phyloP scores from a whole-genome alignment of 176 grass and related monocot species.

The Poa pratensis region DNA sequence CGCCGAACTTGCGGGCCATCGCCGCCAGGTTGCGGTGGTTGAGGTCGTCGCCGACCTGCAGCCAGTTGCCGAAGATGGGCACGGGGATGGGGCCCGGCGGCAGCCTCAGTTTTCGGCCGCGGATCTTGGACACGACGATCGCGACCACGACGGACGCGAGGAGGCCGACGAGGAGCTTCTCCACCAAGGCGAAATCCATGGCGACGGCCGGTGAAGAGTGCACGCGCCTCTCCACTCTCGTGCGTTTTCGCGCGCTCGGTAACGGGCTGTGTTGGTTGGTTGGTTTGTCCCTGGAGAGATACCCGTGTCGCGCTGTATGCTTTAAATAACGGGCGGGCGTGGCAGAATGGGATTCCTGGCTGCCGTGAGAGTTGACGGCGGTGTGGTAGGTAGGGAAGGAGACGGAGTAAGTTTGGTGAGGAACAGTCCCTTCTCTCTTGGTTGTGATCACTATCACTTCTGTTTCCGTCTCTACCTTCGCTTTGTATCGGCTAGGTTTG shows the following conservation, averaged over 20 bases:
- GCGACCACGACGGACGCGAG: slow-evolving; percentile 66
- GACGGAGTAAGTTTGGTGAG: not conserved
- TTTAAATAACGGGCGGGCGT: slow-evolving; percentile 30
- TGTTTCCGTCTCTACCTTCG: no score
- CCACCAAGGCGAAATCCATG: slow-evolving; percentile 71
- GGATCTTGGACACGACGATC: slow-evolving; percentile 73
- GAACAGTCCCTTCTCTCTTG: no score
- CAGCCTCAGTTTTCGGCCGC: slow-evolving; percentile 60
- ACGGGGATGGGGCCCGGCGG: slow-evolving; percentile 69
- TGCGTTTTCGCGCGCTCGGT: slow-evolving; percentile 8
- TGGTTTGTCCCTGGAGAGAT: slow-evolving; percentile 18
- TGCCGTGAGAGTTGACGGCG: slow-evolving; percentile 32
- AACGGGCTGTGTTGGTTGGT: not conserved
- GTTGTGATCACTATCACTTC: no score
- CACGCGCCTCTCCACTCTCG: not conserved
- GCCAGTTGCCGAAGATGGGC: slow-evolving; percentile 89
- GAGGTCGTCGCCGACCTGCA: slow-evolving; percentile 89
- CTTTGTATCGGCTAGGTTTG: no score
- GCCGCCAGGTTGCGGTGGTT: slow-evolving; percentile 86
- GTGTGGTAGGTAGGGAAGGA: slow-evolving; percentile 10
- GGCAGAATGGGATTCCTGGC: not conserved
- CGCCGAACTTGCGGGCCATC: slow-evolving; percentile 64
- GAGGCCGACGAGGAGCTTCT: slow-evolving; percentile 70
- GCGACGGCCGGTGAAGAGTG: not conserved
- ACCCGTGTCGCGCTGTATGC: not conserved